Conservation (phyloP, 2,329 filamentous ascomycete species). For the Colletotrichum sidae region DNA sequence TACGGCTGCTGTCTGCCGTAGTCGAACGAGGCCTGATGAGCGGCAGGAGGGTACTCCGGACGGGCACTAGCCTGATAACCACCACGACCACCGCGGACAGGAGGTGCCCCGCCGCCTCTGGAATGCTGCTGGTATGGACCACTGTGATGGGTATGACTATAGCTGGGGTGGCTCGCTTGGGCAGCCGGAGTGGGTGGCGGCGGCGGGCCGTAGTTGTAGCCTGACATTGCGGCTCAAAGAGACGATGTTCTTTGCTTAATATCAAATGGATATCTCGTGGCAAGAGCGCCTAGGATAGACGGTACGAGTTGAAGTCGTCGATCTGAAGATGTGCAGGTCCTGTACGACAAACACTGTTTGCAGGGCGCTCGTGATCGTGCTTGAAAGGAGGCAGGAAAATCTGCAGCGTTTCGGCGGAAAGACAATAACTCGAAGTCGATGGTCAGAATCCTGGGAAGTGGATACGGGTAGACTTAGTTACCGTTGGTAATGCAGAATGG, state of each 20-base stretch:
- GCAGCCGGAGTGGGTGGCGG: slow-evolving; percentile 57
- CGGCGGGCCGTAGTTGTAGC: slow-evolving; percentile 66
- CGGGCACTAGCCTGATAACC: slow-evolving; percentile 52
- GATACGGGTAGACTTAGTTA: too few relatives aligned
- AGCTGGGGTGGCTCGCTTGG: slow-evolving; percentile 48
- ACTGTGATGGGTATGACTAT: slow-evolving; percentile 54
- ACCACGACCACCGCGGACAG: slow-evolving; percentile 53
- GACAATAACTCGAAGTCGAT: too few relatives aligned
- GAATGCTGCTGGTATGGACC: slow-evolving; percentile 51
- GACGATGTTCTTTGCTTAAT: neutral
- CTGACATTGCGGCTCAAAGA: slow-evolving; percentile 52
- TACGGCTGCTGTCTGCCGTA: slow-evolving; percentile 53
- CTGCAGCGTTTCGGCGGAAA: too few relatives aligned
- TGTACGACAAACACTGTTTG: too few relatives aligned
- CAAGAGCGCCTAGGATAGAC: neutral
- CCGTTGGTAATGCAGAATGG: too few relatives aligned
- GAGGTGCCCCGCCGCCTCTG: slow-evolving; percentile 48
- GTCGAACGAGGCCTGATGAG: slow-evolving; percentile 53
- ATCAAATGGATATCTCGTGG: neutral
- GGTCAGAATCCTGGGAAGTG: too few relatives aligned
- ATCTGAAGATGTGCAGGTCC: too few relatives aligned
- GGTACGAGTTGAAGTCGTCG: too few relatives aligned
- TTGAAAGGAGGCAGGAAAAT: too few relatives aligned
- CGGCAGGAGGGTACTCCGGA: slow-evolving; percentile 53
- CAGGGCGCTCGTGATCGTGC: too few relatives aligned